Percentiles rank a stretch among this genome's conserved stretches.
phyloP scores from a whole-genome alignment of 352 stramenopile species.

The Phytophthora quininea region DNA sequence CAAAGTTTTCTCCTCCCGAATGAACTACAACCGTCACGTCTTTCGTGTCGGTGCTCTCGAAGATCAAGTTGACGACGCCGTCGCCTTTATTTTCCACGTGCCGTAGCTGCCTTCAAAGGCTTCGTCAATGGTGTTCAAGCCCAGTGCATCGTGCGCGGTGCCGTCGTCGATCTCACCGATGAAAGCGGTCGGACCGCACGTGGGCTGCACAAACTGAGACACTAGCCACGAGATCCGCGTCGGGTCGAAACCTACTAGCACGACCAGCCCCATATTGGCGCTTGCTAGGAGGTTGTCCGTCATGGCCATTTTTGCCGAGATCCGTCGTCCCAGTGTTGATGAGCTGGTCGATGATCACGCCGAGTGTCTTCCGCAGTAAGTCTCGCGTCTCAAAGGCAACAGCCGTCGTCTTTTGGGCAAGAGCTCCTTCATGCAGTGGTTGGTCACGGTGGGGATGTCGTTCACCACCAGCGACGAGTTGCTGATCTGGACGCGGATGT shows the following conservation, averaged over 20 bases:
- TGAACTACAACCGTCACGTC: constrained; percentile 22
- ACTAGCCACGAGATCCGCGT: constrained; percentile 36
- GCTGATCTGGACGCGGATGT: constrained; percentile 24
- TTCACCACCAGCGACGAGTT: constrained; percentile 21
- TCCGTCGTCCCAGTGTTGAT: constrained; percentile 19
- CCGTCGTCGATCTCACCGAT: constrained; percentile 27
- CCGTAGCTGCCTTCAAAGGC: constrained; percentile 36
- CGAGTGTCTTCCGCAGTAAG: constrained; percentile 26
- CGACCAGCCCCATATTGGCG: constrained; percentile 34
- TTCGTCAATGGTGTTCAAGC: constrained; percentile 15
- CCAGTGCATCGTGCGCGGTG: constrained; percentile 15
- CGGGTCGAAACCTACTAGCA: constrained; percentile 41
- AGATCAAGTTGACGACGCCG: constrained; percentile 24
- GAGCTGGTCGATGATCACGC: constrained; percentile 28
- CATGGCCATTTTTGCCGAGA: constrained; percentile 9
- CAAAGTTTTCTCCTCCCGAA: constrained; percentile 13
- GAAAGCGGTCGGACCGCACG: constrained; percentile 25
- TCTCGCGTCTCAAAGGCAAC: constrained; percentile 25
- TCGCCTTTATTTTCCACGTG: constrained; percentile 30
- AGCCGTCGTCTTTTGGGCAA: constrained; percentile 16
- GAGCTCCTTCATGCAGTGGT: constrained; percentile 28
- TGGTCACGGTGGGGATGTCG: constrained; percentile 18
- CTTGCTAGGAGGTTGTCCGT: constrained; percentile 35
- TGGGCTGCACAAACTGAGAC: constrained; percentile 43
- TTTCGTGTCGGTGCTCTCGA: constrained; percentile 22